These are phyloP conservation scores for Filobasidium uniguttulatum DNA, from an alignment of 1,284 basidiomycete genomes.

Conservation along the genomic window DNA sequence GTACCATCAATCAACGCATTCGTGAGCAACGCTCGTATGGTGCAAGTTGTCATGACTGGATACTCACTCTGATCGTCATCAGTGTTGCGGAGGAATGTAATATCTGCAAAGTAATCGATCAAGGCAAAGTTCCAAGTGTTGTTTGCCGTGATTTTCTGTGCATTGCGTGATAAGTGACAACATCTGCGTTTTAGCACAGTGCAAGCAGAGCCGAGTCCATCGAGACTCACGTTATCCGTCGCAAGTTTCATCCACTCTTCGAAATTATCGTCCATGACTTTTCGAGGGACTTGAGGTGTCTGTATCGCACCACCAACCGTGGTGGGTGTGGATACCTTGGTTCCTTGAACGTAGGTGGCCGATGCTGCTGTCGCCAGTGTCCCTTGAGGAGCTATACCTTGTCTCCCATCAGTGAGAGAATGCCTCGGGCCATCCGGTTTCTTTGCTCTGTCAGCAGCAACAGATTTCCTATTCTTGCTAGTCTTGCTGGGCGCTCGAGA, in stretches of 20 bases:
- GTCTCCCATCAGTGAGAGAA: too few species aligned
- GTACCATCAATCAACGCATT: neutral
- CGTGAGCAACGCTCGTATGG: neutral
- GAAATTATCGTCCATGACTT: conserved; percentile 75
- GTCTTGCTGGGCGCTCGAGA: too few species aligned
- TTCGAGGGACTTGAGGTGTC: conserved; percentile 38
- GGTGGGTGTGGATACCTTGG: too few species aligned
- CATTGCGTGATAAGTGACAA: neutral
- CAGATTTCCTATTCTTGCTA: too few species aligned
- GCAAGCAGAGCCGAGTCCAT: neutral
- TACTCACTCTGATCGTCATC: conserved; percentile 53
- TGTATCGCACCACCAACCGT: too few species aligned
- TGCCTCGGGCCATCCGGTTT: too few species aligned
- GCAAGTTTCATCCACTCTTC: conserved; percentile 99
- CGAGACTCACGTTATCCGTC: conserved; percentile 77
- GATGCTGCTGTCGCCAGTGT: neutral
- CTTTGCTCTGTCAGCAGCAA: too few species aligned
- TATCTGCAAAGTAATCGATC: conserved; percentile 99
- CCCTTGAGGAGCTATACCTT: too few species aligned
- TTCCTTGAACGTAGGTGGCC: neutral
- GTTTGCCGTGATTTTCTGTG: conserved; percentile 92
- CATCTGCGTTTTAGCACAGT: neutral
- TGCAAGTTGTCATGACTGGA: neutral
- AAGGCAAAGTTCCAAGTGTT: conserved; percentile 98
- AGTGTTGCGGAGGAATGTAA: conserved; percentile 86